Conservation (phyloP, 345 rosid genomes). For the Pelargonium nanum region DNA sequence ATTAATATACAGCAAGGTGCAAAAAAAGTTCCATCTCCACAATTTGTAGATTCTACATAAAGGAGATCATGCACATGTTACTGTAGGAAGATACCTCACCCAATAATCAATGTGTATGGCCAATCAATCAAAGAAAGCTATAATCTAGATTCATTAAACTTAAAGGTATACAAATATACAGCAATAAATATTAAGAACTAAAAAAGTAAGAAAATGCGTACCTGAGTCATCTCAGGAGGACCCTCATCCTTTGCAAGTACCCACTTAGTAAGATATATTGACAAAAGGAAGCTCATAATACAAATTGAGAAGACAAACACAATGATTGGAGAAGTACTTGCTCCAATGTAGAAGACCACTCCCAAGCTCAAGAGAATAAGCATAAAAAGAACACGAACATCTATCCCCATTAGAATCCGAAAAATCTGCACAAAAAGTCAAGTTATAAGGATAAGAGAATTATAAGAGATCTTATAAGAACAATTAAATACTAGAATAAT, state of each 20-base stretch:
- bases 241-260: constrained; percentile 98
- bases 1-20: neutral
- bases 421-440: constrained; percentile 48
- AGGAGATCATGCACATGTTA: no score
- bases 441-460: neutral
- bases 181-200: neutral
- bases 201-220: constrained; percentile 15
- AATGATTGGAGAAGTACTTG: constrained; percentile 80
- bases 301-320: constrained; percentile 86
- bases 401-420: constrained; percentile 65
- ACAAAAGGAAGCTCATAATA: constrained; percentile 65
- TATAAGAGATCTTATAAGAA: neutral
- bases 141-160: no score
- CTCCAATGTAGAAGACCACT: constrained; percentile 75
- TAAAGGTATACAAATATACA: no score
- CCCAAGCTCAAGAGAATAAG: constrained; percentile 63
- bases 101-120: no score
- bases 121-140: no score
- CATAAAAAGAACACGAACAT: constrained; percentile 65
- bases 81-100: no score
- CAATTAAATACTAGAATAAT: no score
- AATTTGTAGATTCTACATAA: no score
- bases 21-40: no score
- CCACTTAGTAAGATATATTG: constrained; percentile 84
- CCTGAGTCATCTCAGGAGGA: constrained; percentile 96